Evolutionary conservation across 2,329 filamentous ascomycete species (phyloP), one percentile per base, ranked within the genome.

Genomic region (Calonectria montana): DNA sequence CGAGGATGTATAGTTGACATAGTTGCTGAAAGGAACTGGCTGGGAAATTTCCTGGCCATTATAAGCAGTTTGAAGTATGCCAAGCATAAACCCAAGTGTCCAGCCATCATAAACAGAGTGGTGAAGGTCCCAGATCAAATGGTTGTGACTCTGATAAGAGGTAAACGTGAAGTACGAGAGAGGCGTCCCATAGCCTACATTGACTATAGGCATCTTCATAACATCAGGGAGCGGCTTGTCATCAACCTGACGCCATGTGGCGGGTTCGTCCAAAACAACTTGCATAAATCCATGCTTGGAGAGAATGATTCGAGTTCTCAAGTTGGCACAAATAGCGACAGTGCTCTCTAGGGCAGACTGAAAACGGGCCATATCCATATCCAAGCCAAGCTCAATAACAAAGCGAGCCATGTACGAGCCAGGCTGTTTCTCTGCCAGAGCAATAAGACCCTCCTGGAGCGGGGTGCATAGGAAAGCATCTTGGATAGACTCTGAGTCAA

Each of bases 31-130:
- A 13, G 39, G 27, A 18, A 67, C 21, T 2, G 64, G 29, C 29
- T 67, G 31, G 39, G 59, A 67, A 47, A 21, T 12, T 9, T 23
- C 64, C 2, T 57, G 50, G 7, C 50, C 50, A 13, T 59, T 37
- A 27, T 67, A 67, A 15, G 50, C 39, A 31, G 35, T 29, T n/a
- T 64, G 61, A 7, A 64, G 61, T 50, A 64, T 39, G 4, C 41
- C 43, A 2, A 64, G n/a, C 41, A 64, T 64, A 12, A n/a, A 64
- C 16, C 41, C 41, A 16, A 64, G 43, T 15, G 61, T 64, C 61
- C 61, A 64, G 9, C 61, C 61, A 16, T 64, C 61, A 31, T 64
- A 64, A 29, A 64, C 35, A 31, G 61, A 64, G n/a, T 64, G 61
- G 27, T 64, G 61, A 13, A 64, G 27, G 23, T 64, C 61, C 41